Conservation (phyloP, 1,284 basidiomycete species). For the Cerioporus squamosus region DNA sequence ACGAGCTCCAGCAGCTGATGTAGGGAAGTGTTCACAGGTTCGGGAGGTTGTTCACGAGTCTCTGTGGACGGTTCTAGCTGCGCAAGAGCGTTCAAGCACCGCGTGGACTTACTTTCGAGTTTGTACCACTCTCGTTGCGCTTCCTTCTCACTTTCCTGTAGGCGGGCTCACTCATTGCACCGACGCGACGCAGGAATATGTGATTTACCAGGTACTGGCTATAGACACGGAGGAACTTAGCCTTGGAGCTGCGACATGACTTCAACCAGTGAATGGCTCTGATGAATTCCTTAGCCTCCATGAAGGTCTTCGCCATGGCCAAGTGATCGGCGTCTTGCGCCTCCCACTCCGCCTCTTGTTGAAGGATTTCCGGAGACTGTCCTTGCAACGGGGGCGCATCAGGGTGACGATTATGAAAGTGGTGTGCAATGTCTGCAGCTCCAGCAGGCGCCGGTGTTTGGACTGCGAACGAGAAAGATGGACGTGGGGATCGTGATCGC, state of each 20-base stretch:
- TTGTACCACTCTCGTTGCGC: conserved; percentile 75
- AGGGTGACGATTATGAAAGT: conserved; percentile 25
- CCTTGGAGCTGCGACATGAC: conserved; percentile 70
- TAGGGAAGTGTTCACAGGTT: conserved; percentile 69
- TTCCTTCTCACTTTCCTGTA: conserved; percentile 64
- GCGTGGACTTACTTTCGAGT: conserved; percentile 59
- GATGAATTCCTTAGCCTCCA: conserved; percentile 82
- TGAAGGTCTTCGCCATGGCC: conserved; percentile 74
- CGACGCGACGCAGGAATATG: conserved; percentile 1
- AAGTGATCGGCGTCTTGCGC: conserved; percentile 70
- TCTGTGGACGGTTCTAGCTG: conserved; percentile 43
- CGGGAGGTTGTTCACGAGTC: conserved; percentile 72
- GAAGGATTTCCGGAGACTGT: conserved; percentile 23
- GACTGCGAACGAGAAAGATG: conserved; percentile 39
- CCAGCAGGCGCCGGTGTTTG: conserved; percentile 39
- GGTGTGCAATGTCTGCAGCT: conserved; percentile 13
- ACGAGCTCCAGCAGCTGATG: conserved; percentile 65
- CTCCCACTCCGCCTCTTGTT: conserved; percentile 53
- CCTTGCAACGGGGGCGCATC: conserved; percentile 30
- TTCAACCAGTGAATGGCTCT: conserved; percentile 73
- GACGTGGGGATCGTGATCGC: conserved; percentile 45
- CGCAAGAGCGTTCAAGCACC: too few species aligned
- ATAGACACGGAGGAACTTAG: conserved; percentile 81
- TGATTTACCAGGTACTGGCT: conserved; percentile 82
- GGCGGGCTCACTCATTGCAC: conserved; percentile 11